Evolutionary conservation across 305 asterid species (phyloP).

Genomic region (Solanum hybrid): DNA sequence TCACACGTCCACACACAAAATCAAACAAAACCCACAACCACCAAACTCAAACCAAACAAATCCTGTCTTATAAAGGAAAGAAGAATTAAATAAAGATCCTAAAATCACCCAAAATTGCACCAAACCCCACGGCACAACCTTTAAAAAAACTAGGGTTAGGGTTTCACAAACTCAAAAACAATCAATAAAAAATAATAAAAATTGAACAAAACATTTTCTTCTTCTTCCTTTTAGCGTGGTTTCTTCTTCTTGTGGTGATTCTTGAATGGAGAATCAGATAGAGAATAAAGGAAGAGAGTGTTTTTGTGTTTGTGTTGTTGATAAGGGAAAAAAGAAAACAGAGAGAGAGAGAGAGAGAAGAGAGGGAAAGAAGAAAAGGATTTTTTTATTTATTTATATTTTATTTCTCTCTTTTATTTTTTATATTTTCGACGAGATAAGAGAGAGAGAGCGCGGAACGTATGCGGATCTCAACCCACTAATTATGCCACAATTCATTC

Average conservation of each 20-base stretch:
- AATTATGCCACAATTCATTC: slow-evolving; percentile 18
- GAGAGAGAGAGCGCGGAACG: slow-evolving; percentile 3
- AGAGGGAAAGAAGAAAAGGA: slow-evolving; percentile 9
- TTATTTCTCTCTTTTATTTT: not conserved
- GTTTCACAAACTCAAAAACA: not conserved
- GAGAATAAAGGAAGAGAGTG: slow-evolving; percentile 11
- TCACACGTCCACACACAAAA: slow-evolving; percentile 12
- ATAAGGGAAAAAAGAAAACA: slow-evolving; percentile 26
- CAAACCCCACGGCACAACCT: not conserved
- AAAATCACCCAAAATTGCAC: not conserved
- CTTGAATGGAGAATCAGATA: slow-evolving; percentile 1
- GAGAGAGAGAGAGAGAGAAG: slow-evolving; percentile 9
- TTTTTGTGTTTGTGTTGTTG: slow-evolving; percentile 14
- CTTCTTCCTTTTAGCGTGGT: not conserved
- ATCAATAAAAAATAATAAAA: not conserved
- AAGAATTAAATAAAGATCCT: not conserved
- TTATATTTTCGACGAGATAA: not conserved
- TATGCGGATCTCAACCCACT: slow-evolving; percentile 26
- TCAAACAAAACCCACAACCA: not conserved
- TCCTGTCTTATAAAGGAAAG: not conserved
- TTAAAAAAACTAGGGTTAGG: slow-evolving; percentile 19
- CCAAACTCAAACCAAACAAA: not conserved
- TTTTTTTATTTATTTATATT: not conserved
- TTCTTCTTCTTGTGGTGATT: not conserved
- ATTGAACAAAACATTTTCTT: not conserved